Base-by-base conservation (phyloP, 2,329 filamentous ascomycete genomes). In the Zalaria obscura region DNA sequence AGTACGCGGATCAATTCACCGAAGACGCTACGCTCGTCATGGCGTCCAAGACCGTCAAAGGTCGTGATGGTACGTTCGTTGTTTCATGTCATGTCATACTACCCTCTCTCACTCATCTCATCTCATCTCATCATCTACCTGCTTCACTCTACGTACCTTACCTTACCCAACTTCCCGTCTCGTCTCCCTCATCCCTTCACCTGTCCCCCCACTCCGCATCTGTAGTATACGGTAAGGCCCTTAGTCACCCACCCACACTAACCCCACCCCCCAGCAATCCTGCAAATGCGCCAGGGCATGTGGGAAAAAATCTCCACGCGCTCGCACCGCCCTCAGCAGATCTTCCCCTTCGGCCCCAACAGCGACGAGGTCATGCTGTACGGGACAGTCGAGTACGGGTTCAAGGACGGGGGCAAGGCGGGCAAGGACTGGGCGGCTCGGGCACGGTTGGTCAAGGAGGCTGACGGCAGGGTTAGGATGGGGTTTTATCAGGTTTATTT, bases 401-500 rank as follows among this genome's bases (percentile, higher is more conserved):
- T 75, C 41, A 73, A 71, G 50, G 67, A 68, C 50, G 72, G 70
- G 10, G 62, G 61, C 27, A 58, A 62, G 39, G 51, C 52, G 4
- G 52, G 52, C 2, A 53, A 73, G 3, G 69, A 74, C 7, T 78
- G 73, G 73, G 68, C 69, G 11, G 73, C 65, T 40, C 60, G 69
- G 46, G 73, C 69, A 3, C 61, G 70, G 40, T 64, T 80, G 36
- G 56, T 64, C 27, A 67, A 69, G 4, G 61, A 62, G 36, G 66
- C 70, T 36, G 18, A 18, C 18, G 73, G 69, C 3, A 66, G 64
- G 48, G 69, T 75, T 52, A 73, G 65, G 56, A 63, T 73, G 60
- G 57, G 62, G 27, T 69, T 66, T 47, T 74, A 75, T 53, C 69
- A 73, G 52, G 69, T 74, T 4, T 74, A 72, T 50, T 45, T 73